These are phyloP conservation scores for Salvia hispanica DNA, from an alignment of 257 asterid genomes.

Conservation along the genomic window DNA sequence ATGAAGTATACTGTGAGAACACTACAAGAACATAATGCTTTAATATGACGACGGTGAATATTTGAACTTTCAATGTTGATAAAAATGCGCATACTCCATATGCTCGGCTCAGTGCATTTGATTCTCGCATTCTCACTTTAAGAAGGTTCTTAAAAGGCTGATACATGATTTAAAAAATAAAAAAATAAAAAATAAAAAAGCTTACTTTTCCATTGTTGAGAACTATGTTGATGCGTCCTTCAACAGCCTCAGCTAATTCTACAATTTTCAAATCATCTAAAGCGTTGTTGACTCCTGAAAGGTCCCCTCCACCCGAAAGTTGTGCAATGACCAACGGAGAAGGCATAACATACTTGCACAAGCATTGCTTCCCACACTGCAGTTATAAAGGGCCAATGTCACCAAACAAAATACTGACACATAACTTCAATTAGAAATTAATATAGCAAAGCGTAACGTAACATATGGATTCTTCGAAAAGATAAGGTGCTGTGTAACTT, in stretches of 20 bases:
- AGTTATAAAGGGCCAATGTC: constrained; percentile 27
- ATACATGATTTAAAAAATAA: too few relatives aligned
- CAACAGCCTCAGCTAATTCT: constrained; percentile 83
- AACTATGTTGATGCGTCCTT: constrained; percentile 68
- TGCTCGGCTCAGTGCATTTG: too few relatives aligned
- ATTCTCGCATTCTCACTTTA: too few relatives aligned
- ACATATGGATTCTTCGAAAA: background rate
- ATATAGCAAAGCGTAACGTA: constrained; percentile 18
- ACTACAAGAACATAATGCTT: too few relatives aligned
- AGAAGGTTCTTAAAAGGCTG: constrained; percentile 6
- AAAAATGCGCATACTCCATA: too few relatives aligned
- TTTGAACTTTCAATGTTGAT: too few relatives aligned
- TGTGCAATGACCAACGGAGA: constrained; percentile 45
- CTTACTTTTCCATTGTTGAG: constrained; percentile 74
- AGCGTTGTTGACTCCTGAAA: constrained; percentile 37
- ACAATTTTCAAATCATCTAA: constrained; percentile 52
- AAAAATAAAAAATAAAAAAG: too few relatives aligned
- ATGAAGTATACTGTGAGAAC: too few relatives aligned
- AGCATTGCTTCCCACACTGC: constrained; percentile 89
- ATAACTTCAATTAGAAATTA: constrained; percentile 17
- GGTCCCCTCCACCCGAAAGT: constrained; percentile 34
- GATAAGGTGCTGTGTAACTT: background rate
- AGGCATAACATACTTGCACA: constrained; percentile 79
- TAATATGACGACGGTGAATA: too few relatives aligned
- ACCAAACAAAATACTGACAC: constrained; percentile 31